Evolutionary conservation across 2,329 filamentous ascomycete species (phyloP).

Genomic region (Fusarium subglutinans): DNA sequence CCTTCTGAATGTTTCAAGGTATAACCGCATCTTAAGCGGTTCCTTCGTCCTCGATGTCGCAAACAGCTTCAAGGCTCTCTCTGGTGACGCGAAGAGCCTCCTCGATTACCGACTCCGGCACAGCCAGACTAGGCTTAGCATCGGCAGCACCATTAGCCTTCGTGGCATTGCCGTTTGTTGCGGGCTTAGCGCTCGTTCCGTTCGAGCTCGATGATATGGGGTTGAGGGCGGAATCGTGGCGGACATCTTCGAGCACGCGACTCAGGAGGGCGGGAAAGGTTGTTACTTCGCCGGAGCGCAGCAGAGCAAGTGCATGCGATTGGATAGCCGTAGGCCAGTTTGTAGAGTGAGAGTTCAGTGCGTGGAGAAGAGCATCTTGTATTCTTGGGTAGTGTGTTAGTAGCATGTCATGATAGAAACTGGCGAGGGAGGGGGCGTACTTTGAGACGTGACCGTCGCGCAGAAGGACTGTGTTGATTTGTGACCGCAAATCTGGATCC

Average conservation of each 20-base stretch:
- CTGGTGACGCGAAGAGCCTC: conserved; percentile 69
- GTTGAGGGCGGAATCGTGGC: conserved; percentile 54
- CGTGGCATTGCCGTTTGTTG: conserved; percentile 44
- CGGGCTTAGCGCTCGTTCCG: conserved; percentile 45
- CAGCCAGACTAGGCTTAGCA: conserved; percentile 56
- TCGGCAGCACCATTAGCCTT: conserved; percentile 43
- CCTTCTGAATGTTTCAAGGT: not conserved
- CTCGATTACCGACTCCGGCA: conserved; percentile 68
- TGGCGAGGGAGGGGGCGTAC: conserved; percentile 50
- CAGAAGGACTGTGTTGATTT: conserved; percentile 68
- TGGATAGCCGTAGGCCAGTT: conserved; percentile 73
- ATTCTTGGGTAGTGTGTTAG: conserved; percentile 53
- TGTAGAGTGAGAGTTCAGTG: conserved; percentile 65
- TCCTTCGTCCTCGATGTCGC: conserved; percentile 48
- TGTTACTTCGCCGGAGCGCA: conserved; percentile 67
- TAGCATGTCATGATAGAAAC: not conserved
- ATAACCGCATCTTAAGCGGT: not conserved
- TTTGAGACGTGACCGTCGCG: conserved; percentile 67
- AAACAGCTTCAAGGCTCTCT: conserved; percentile 65
- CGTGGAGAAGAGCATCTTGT: conserved; percentile 70
- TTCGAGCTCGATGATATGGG: conserved; percentile 42
- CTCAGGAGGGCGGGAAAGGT: conserved; percentile 70
- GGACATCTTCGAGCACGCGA: conserved; percentile 70
- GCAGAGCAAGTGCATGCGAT: conserved; percentile 66
- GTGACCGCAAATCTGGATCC: conserved; percentile 69